Conservation (phyloP, 2,329 filamentous ascomycete species). For the Alternaria arbusti region DNA sequence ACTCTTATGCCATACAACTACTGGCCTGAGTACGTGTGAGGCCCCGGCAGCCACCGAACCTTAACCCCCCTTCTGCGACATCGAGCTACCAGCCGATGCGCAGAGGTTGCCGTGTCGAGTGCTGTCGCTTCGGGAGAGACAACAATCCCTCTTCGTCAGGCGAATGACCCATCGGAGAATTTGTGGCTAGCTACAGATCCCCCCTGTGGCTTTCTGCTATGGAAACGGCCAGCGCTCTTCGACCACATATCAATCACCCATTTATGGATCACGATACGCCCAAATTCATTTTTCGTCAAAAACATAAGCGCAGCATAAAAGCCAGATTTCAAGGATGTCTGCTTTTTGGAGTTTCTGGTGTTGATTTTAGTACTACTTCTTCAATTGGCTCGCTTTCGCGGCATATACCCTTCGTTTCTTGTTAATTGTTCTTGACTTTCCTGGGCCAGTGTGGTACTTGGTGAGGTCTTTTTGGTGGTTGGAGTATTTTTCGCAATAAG, state of each 20-base stretch:
- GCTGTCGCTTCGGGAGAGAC: neutral
- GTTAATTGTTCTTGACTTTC: neutral
- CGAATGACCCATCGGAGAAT: neutral
- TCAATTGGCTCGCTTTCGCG: neutral
- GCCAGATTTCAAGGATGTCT: neutral
- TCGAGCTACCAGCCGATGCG: constrained; percentile 12
- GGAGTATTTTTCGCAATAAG: neutral
- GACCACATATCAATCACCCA: neutral
- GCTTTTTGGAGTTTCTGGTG: neutral
- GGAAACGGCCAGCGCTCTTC: neutral
- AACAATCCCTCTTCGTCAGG: neutral
- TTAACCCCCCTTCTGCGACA: neutral
- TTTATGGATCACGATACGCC: neutral
- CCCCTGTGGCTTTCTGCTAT: neutral
- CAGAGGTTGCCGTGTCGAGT: constrained; percentile 29
- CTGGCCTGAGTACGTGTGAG: constrained; percentile 58
- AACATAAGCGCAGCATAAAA: neutral
- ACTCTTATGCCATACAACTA: constrained; percentile 57
- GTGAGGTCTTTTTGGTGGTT: neutral
- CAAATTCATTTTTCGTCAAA: neutral
- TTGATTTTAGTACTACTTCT: neutral
- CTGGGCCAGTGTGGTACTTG: neutral
- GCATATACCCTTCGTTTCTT: constrained; percentile 8
- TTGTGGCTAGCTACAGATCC: neutral
- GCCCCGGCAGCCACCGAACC: neutral